Evolutionary conservation across 2,329 filamentous ascomycete species (phyloP), one percentile per base, ranked within the genome.

Genomic region (Colletotrichum caudatum): DNA sequence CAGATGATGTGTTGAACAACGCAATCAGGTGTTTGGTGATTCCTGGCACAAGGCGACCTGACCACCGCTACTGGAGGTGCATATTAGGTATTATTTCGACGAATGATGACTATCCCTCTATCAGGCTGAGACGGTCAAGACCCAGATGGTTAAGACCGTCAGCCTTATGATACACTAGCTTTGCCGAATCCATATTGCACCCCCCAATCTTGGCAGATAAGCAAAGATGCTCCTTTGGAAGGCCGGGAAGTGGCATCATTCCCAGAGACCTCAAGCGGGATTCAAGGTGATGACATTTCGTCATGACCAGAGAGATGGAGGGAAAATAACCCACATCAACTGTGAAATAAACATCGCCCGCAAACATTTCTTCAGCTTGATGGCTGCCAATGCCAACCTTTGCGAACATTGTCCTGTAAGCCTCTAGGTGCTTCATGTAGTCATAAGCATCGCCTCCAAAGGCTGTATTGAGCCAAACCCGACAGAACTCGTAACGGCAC

Each of bases 321-420:
- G 66, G 66, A 11, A 69, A 33, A 20, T 66, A 66, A 14, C 66
- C 66, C 9, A n/a, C 35, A 18, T 66, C 66, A 12, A 48, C 41
- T 14, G 39, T 59, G 29, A 65, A 64, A 0, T 37, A 41, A 1
- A 61, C 60, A 14, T 62, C 50, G 1, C 37, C 59, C 3, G 41
- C 20, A 18, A 64, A 65, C 0, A 41, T n/a, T 1, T 26, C 14
- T 14, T 37, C 12, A 5, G 51, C 48, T 20, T 39, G 41, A 14
- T 26, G 26, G 12, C 64, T 35, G 18, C 29, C 37, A 26, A 59
- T 57, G 20, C 66, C 66, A 14, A 50, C 16, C 23, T 53, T 44
- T 18, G 39, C 7, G 14, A 64, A 64, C 20, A 58, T 58, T 6
- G 14, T 33, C 5, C 44, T 18, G 2, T 58, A 65, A 5, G 41